Evolutionary conservation across 2,329 filamentous ascomycete species (phyloP).

Genomic region (Alternaria rosae): DNA sequence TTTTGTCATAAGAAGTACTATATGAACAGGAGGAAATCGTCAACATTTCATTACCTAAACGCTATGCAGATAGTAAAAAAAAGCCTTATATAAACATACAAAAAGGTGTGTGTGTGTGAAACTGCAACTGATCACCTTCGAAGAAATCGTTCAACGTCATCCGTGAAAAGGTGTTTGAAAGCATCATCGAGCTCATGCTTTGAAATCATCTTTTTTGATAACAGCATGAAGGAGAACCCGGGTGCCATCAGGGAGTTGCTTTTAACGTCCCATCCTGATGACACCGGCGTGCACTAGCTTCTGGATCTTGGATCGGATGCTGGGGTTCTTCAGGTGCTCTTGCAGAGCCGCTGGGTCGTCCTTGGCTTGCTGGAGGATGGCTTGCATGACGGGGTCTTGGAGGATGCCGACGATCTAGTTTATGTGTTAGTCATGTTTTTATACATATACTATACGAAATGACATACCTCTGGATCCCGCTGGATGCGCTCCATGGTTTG

Average conservation of each 20-base stretch:
- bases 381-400: slow-evolving; percentile 97
- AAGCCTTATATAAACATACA: slow-evolving; percentile 1
- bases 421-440: slow-evolving; percentile 31
- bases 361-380: slow-evolving; percentile 95
- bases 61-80: slow-evolving; percentile 24
- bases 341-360: slow-evolving; percentile 88
- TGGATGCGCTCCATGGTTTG: slow-evolving; percentile 91
- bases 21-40: slow-evolving; percentile 1
- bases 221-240: neutral
- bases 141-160: too few species aligned
- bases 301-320: slow-evolving; percentile 86
- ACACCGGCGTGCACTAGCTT: slow-evolving; percentile 93
- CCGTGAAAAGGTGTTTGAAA: too few species aligned
- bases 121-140: too few species aligned
- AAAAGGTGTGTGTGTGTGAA: neutral
- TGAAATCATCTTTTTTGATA: neutral
- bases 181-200: neutral
- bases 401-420: slow-evolving; percentile 83
- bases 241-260: neutral
- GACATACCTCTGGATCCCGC: slow-evolving; percentile 84
- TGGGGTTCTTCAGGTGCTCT: slow-evolving; percentile 96
- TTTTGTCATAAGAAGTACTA: too few species aligned
- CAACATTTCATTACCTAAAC: slow-evolving; percentile 21
- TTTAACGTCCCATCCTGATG: slow-evolving; percentile 74
- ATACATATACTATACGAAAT: neutral